Evolutionary conservation across 1,284 basidiomycete species (phyloP).

Genomic region (Mycena sp.): DNA sequence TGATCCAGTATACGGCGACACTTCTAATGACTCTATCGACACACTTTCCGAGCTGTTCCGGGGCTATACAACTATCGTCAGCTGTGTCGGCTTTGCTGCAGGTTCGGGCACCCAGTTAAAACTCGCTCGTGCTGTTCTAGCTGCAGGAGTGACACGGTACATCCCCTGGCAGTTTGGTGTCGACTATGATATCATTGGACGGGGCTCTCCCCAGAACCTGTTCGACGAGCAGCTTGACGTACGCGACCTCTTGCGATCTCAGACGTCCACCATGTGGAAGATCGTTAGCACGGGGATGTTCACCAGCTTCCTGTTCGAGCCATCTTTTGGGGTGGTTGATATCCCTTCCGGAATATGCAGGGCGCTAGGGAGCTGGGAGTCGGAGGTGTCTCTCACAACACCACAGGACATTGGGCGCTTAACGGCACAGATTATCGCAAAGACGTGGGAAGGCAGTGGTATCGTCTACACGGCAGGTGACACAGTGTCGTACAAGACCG

Average conservation of each 20-base stretch:
- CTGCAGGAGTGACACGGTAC: slow-evolving; percentile 38
- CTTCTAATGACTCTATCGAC: slow-evolving; percentile 23
- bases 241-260: slow-evolving; percentile 39
- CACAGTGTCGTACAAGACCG: slow-evolving; percentile 36
- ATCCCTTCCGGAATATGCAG: slow-evolving; percentile 27
- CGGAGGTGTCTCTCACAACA: slow-evolving; percentile 40
- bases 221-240: slow-evolving; percentile 49
- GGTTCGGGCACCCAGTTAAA: slow-evolving; percentile 41
- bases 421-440: slow-evolving; percentile 36
- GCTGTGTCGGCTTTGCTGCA: slow-evolving; percentile 39
- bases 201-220: slow-evolving; percentile 41
- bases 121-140: slow-evolving; percentile 38
- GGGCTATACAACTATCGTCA: slow-evolving; percentile 35
- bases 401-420: slow-evolving; percentile 42
- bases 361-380: slow-evolving; percentile 43
- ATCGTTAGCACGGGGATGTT: slow-evolving; percentile 49
- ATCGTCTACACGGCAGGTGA: slow-evolving; percentile 42
- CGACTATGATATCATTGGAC: slow-evolving; percentile 46
- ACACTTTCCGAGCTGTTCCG: slow-evolving; percentile 31
- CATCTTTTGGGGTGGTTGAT: slow-evolving; percentile 42
- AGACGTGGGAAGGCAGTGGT: slow-evolving; percentile 21
- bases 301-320: slow-evolving; percentile 44
- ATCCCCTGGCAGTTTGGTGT: slow-evolving; percentile 51
- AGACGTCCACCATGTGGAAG: slow-evolving; percentile 39
- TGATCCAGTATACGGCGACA: slow-evolving; percentile 27